Percentiles rank a stretch among this genome's conserved stretches.
These are phyloP conservation scores for Mangifera indica DNA, from an alignment of 345 rosid species.

Conservation along the genomic window DNA sequence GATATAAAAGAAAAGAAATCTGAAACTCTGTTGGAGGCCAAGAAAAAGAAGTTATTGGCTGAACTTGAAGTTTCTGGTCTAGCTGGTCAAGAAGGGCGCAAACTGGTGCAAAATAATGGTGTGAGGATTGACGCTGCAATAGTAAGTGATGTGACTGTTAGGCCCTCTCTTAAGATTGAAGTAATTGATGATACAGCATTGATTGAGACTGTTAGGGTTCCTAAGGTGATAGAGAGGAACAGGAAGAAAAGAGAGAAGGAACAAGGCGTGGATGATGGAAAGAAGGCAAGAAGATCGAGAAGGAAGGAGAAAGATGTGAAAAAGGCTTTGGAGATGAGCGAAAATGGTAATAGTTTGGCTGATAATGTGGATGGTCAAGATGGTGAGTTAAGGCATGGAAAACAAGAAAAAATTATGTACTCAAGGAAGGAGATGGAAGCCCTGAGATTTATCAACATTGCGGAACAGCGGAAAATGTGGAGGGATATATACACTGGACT, in stretches of 20 bases:
- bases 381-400: slow-evolving; percentile 19
- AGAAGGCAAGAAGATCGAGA: slow-evolving; percentile 40
- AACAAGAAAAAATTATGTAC: slow-evolving; percentile 34
- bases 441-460: slow-evolving; percentile 59
- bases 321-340: slow-evolving; percentile 23
- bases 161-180: slow-evolving; percentile 52
- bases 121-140: slow-evolving; percentile 20
- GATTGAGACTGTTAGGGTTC: slow-evolving; percentile 42
- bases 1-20: slow-evolving; percentile 27
- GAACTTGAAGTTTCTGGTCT: slow-evolving; percentile 20
- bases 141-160: slow-evolving; percentile 29
- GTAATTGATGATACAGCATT: slow-evolving; percentile 75
- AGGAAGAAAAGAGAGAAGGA: slow-evolving; percentile 36
- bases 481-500: slow-evolving; percentile 49
- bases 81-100: slow-evolving; percentile 21
- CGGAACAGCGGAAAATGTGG: slow-evolving; percentile 66
- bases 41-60: slow-evolving; percentile 56
- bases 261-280: slow-evolving; percentile 38
- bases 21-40: slow-evolving; percentile 49
- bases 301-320: no score
- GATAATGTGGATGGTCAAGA: slow-evolving; percentile 24
- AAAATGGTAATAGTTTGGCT: slow-evolving; percentile 16
- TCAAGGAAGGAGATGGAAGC: slow-evolving; percentile 65
- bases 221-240: slow-evolving; percentile 33
- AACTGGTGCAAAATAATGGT: slow-evolving; percentile 23